Base-by-base conservation (phyloP, 495 filamentous ascomycete species). In the Podospora pseudocomata region DNA sequence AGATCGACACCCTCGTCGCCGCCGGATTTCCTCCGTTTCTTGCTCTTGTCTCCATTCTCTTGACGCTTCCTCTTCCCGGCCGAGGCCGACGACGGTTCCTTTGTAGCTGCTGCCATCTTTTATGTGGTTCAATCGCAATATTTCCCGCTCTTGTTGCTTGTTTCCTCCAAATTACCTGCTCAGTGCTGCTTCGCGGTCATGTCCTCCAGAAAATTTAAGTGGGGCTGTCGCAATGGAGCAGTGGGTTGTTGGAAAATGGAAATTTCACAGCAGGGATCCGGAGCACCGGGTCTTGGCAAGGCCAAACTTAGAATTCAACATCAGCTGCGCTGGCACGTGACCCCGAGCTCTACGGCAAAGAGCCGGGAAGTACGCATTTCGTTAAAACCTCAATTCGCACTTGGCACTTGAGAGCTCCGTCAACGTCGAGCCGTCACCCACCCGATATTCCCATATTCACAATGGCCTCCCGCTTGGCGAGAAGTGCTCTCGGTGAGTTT, bases 391-490 rank as follows among this genome's bases (percentile, higher is more conserved):
- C 81, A 84, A 79, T 77, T 76, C 74, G 72, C 71, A 75, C 71
- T 70, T 73, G 79, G 66, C 70, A 65, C 39, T 32, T 54, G 60
- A 34, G 73, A 78, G 78, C 75, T 76, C 70, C 73, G 73, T 68
- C 73, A 77, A 77, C 75, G 70, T 71, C 74, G 74, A 77, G 71
- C 67, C 77, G 71, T 67, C 75, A 68, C 72, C 75, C 67, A 66
- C 67, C 70, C 73, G 74, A 81, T 81, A 81, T 75, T 75, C 79
- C 79, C 80, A 82, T 78, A 80, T 79, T 80, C 86, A 89, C 86
- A 90, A 97, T 97, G 94, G 93, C 92, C 86, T 95, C 92, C 80
- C 91, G 93, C 85, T 84, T 97, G 81, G 91, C 90, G 87, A 91
- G 90, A 87, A 92, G 86, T 86, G 92, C 92, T 83, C 82, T 93